phyloP scores from a whole-genome alignment of 1,284 basidiomycete genomes.

The Ceratobasidium papillatum region DNA sequence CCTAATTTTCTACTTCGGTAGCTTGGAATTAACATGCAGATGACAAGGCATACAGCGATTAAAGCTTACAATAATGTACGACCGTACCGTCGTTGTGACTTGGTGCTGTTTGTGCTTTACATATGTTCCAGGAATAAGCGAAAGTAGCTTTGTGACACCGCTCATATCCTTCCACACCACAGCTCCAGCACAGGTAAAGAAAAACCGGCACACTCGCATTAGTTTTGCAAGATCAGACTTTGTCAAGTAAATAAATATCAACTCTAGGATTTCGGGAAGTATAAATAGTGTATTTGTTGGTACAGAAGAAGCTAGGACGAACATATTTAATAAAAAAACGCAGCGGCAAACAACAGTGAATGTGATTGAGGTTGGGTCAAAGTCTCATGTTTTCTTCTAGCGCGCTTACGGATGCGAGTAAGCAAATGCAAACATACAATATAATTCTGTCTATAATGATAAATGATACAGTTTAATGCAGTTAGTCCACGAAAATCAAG shows the following conservation, averaged over 20 bases:
- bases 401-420: background rate
- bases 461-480: background rate
- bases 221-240: slow-evolving; percentile 24
- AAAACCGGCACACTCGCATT: slow-evolving; percentile 22
- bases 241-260: background rate
- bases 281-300: background rate
- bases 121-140: slow-evolving; percentile 1
- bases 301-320: background rate
- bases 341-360: background rate
- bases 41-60: background rate
- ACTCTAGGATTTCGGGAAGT: slow-evolving; percentile 15
- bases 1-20: background rate
- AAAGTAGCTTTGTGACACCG: slow-evolving; percentile 12
- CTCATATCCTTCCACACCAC: slow-evolving; percentile 10
- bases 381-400: background rate
- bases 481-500: background rate
- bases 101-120: background rate
- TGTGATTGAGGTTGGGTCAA: background rate
- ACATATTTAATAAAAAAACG: background rate
- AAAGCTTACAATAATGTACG: background rate
- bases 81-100: background rate
- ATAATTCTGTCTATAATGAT: background rate
- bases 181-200: slow-evolving; percentile 18
- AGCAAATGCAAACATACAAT: background rate
- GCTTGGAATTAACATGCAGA: background rate